Percentiles rank a stretch among this genome's conserved stretches.
Evolutionary conservation across 2,329 filamentous ascomycete genomes (phyloP).

Genomic region (Herpotrichia juniperi): DNA sequence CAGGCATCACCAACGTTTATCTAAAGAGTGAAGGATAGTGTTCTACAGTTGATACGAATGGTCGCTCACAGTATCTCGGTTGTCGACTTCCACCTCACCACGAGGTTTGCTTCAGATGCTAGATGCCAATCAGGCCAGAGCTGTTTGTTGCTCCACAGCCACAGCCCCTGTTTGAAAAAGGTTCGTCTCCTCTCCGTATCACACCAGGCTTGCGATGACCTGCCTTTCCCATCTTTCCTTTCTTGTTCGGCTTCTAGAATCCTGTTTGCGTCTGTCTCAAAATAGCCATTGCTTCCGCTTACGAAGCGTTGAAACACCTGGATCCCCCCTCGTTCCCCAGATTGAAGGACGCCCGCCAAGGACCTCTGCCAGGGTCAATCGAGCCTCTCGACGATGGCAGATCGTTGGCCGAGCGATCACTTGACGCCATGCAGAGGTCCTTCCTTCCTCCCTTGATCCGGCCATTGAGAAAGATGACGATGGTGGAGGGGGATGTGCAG

Average conservation of each 20-base stretch:
- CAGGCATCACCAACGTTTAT: slow-evolving; percentile 1
- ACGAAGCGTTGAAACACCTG: slow-evolving; percentile 24
- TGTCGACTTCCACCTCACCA: background rate
- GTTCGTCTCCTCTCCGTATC: slow-evolving; percentile 5
- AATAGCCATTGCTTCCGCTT: slow-evolving; percentile 37
- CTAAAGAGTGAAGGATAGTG: background rate
- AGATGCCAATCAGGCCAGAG: slow-evolving; percentile 15
- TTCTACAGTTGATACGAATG: background rate
- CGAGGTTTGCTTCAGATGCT: slow-evolving; percentile 5
- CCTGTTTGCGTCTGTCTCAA: slow-evolving; percentile 24
- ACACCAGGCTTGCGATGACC: slow-evolving; percentile 10
- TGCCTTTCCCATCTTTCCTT: slow-evolving; percentile 5
- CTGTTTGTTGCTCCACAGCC: slow-evolving; percentile 18
- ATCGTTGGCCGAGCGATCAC: slow-evolving; percentile 30
- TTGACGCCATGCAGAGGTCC: slow-evolving; percentile 37
- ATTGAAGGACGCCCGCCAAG: slow-evolving; percentile 33
- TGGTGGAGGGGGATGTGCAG: slow-evolving; percentile 6
- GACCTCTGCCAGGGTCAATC: slow-evolving; percentile 19
- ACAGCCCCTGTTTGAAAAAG: slow-evolving; percentile 9
- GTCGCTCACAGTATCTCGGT: background rate
- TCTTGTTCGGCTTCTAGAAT: slow-evolving; percentile 16
- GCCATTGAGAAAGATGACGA: slow-evolving; percentile 27
- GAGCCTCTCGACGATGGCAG: slow-evolving; percentile 18
- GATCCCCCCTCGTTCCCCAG: slow-evolving; percentile 27
- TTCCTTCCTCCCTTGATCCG: slow-evolving; percentile 34